These are phyloP conservation scores for Diutina siamensis DNA, from an alignment of 1,139 yeast species.

Conservation along the genomic window DNA sequence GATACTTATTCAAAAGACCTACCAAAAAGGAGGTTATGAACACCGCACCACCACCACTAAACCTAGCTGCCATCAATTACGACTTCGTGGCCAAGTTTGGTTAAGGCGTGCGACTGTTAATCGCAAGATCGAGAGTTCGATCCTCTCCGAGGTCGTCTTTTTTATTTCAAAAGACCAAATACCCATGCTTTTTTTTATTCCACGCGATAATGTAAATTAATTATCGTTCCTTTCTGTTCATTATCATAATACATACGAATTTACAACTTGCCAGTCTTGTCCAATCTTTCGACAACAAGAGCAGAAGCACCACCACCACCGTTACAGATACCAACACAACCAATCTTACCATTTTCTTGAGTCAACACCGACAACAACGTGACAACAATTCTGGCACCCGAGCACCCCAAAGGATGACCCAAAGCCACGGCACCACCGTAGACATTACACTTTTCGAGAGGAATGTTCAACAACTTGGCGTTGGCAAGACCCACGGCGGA, in stretches of 20 bases:
- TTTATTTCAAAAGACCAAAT: too few species aligned
- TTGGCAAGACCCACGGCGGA: conserved; percentile 92
- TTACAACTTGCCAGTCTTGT: conserved; percentile 16
- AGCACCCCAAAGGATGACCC: conserved; percentile 96
- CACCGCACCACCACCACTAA: too few species aligned
- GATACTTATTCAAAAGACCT: background rate
- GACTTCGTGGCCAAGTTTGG: conserved; percentile 16
- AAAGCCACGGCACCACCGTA: conserved; percentile 98
- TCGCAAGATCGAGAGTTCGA: conserved; percentile 12
- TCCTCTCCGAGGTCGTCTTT: conserved; percentile 5
- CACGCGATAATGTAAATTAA: too few species aligned
- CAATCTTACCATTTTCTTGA: conserved; percentile 81
- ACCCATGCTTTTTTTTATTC: too few species aligned
- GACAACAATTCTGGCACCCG: conserved; percentile 91
- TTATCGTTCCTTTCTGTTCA: conserved; percentile 11
- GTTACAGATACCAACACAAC: conserved; percentile 93
- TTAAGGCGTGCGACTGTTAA: conserved; percentile 47
- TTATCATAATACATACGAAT: background rate
- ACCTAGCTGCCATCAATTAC: background rate
- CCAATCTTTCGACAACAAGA: conserved; percentile 12
- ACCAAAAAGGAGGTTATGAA: background rate
- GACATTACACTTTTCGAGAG: conserved; percentile 66
- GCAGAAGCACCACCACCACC: conserved; percentile 95
- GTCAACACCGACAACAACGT: conserved; percentile 66
- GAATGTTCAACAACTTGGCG: conserved; percentile 57